Percentiles rank a stretch among this genome's conserved stretches.
These are phyloP conservation scores for Ligustrum vulgare DNA, from an alignment of 257 asterid genomes.

Conservation along the genomic window DNA sequence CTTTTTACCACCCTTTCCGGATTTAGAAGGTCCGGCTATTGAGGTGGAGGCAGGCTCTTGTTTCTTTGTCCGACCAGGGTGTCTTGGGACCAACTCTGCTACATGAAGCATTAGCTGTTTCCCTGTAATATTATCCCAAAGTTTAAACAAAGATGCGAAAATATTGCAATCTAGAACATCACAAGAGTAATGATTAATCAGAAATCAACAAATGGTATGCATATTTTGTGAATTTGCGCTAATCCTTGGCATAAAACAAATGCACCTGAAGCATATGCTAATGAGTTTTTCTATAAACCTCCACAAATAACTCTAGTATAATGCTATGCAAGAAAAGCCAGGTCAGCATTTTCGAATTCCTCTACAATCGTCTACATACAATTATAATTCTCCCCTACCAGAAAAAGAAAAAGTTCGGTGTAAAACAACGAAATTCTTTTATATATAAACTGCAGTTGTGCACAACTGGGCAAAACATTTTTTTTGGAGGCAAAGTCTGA, in stretches of 20 bases:
- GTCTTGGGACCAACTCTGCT: slow-evolving; percentile 89
- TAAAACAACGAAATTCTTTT: not conserved
- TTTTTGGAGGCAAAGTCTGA: not conserved
- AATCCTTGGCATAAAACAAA: not conserved
- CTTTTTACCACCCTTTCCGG: slow-evolving; percentile 92
- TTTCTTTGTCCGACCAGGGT: slow-evolving; percentile 86
- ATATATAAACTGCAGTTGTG: not conserved
- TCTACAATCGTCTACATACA: not conserved
- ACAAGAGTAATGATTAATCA: not conserved
- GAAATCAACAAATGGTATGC: not conserved
- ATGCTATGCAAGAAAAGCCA: not conserved
- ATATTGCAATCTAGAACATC: not conserved
- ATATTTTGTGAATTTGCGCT: not conserved
- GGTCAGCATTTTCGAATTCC: not conserved
- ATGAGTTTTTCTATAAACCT: not conserved
- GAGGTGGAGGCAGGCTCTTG: slow-evolving; percentile 73
- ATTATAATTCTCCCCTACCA: not conserved
- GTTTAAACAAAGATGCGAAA: not conserved
- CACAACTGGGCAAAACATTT: not conserved
- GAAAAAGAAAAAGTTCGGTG: not conserved
- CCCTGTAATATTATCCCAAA: slow-evolving; percentile 46
- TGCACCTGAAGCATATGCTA: not conserved
- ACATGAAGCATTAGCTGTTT: slow-evolving; percentile 81
- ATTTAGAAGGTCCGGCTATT: slow-evolving; percentile 58
- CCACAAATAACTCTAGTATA: not conserved